These are phyloP conservation scores for Physcomitrium patens DNA, from an alignment of 225 moss, liverwort and hornwort genomes.

Conservation along the genomic window DNA sequence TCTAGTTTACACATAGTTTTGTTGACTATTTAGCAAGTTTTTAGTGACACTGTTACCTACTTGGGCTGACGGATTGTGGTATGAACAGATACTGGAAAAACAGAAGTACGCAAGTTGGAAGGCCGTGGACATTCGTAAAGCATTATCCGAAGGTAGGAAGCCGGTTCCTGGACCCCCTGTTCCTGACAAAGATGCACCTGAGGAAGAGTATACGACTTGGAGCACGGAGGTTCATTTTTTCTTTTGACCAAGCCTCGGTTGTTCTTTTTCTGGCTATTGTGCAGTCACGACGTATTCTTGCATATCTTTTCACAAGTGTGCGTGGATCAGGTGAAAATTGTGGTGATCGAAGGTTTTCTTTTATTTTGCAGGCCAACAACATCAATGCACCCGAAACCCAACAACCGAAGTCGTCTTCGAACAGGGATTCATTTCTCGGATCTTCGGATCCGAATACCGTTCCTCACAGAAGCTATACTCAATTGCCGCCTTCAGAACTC, in stretches of 20 bases:
- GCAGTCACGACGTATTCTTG: neutral
- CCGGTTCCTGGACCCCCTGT: conserved; percentile 90
- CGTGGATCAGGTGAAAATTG: neutral
- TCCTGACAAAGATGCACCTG: conserved; percentile 60
- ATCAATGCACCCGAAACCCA: conserved; percentile 49
- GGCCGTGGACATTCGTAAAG: conserved; percentile 96
- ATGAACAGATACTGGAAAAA: conserved; percentile 83
- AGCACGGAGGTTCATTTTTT: conserved; percentile 57
- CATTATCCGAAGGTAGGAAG: conserved; percentile 89
- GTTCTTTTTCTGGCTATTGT: neutral
- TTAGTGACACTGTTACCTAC: neutral
- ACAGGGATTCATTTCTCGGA: conserved; percentile 40
- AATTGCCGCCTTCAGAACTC: conserved; percentile 47
- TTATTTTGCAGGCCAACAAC: conserved; percentile 42
- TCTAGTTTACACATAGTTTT: too few species aligned
- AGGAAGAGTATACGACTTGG: conserved; percentile 59
- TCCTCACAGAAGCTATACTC: conserved; percentile 45
- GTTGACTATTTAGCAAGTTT: too few species aligned
- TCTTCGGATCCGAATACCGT: conserved; percentile 44
- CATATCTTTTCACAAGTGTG: neutral
- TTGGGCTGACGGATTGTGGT: conserved; percentile 22
- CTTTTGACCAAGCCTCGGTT: neutral
- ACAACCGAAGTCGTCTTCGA: conserved; percentile 38
- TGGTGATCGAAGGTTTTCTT: neutral
- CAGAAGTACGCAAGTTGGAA: conserved; percentile 98